Base-by-base conservation (phyloP, 139 green algal genomes). In the Tetraselmis striata region DNA sequence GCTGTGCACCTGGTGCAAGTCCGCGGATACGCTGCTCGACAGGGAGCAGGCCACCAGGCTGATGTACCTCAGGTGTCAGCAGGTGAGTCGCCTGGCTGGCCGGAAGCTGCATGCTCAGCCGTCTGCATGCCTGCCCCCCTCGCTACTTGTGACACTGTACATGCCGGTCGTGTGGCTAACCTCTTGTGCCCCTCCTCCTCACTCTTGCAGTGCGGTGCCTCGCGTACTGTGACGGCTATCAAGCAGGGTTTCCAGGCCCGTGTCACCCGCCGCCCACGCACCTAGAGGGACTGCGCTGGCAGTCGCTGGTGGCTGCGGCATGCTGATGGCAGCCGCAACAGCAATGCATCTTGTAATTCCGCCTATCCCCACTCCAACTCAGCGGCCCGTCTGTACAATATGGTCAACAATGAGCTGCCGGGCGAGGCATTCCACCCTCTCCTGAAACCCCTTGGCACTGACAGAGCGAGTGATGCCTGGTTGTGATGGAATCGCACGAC, bases 1-100 rank as follows among this genome's bases (percentile, higher is more conserved):
- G 67, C 90, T 99, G 84, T 99, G 97, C 90, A 94, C 93, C 76
- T 92, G 91, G 80, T 99, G 97, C 93, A 99, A 99, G 90, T 93
- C 83, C 31, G 87, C 96, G 59, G 96, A 99, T 91, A 99, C 97
- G 1, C 86, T 97, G 86, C 84, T 98, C 87, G 94, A 97, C 83
- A 90, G 92, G 31, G 94, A 98, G 84, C 91, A 86, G 77, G 93
- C 92, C 29, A 96, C 93, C 0, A 90, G 94, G 30, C 93, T 98
- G 30, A 98, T 96, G 92, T 95, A 96, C 86, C 84, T 98, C 81
- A 90, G 95, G 29, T 98, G 95, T 88, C 94, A 98, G 85, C 94
- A 95, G 86, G 85, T 88, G 27, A n/a, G n/a, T n/a, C n/a, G n/a
- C n/a, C n/a, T n/a, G n/a, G n/a, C n/a, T n/a, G n/a, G n/a, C n/a